A percentile compares a stretch with the other conserved stretches of the same genome.
phyloP scores from a whole-genome alignment of 805 yeast genomes.

The Wickerhamiella domercqiae region DNA sequence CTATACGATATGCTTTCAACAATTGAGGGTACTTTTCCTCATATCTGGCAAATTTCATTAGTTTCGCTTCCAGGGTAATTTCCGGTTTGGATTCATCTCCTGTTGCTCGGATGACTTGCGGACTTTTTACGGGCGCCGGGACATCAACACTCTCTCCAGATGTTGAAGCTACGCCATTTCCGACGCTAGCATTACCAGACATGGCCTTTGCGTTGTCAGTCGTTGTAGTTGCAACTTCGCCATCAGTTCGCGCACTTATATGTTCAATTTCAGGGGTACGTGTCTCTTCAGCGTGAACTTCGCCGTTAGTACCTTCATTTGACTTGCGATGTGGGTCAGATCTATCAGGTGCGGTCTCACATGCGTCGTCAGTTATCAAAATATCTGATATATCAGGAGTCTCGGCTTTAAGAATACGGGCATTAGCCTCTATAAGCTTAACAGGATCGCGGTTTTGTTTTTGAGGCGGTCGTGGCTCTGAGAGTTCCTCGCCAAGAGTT shows the following conservation, averaged over 20 bases:
- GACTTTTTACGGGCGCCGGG: not conserved
- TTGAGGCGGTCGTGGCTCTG: slow-evolving; percentile 25
- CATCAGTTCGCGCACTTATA: not conserved
- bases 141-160: not conserved
- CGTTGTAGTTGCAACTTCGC: not conserved
- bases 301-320: not conserved
- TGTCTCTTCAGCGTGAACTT: not conserved
- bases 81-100: slow-evolving; percentile 1
- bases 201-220: not conserved
- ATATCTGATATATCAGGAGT: slow-evolving; percentile 15
- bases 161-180: not conserved
- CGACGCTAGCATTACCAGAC: not conserved
- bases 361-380: slow-evolving; percentile 2
- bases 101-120: not conserved
- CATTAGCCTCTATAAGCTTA: slow-evolving; percentile 14
- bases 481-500: slow-evolving; percentile 46
- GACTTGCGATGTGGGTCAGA: no score
- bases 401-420: slow-evolving; percentile 11
- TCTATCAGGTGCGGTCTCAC: not conserved
- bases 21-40: slow-evolving; percentile 79
- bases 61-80: slow-evolving; percentile 11
- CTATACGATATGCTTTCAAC: slow-evolving; percentile 70
- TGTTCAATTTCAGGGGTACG: not conserved
- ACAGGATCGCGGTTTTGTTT: slow-evolving; percentile 10
- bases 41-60: slow-evolving; percentile 32